Evolutionary conservation across 805 yeast genomes (phyloP).

Genomic region (Candida sithepensis): DNA sequence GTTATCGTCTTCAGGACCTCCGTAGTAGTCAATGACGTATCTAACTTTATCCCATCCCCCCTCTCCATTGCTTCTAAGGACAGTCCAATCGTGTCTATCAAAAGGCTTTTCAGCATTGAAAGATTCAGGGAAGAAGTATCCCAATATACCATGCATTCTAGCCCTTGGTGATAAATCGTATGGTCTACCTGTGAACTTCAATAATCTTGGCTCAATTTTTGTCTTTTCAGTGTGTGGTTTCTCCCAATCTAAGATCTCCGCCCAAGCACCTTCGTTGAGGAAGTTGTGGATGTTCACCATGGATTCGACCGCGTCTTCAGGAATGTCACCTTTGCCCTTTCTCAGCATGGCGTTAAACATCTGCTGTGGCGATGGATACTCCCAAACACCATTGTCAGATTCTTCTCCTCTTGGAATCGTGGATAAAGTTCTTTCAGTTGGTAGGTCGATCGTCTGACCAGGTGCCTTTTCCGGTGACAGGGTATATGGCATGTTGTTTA

Average conservation of each 20-base stretch:
- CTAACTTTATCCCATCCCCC: slow-evolving; percentile 69
- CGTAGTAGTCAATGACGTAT: slow-evolving; percentile 94
- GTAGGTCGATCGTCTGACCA: slow-evolving; percentile 74
- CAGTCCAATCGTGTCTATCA: slow-evolving; percentile 99
- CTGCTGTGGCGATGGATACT: slow-evolving; percentile 98
- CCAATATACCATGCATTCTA: slow-evolving; percentile 56
- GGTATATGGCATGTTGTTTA: slow-evolving; percentile 83
- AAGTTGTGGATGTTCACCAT: slow-evolving; percentile 98
- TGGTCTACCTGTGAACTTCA: slow-evolving; percentile 90
- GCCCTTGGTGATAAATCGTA: slow-evolving; percentile 87
- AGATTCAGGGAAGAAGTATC: slow-evolving; percentile 65
- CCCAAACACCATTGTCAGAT: slow-evolving; percentile 80
- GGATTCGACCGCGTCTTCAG: slow-evolving; percentile 91
- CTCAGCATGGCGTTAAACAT: slow-evolving; percentile 97
- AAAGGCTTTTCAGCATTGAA: slow-evolving; percentile 85
- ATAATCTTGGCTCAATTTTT: slow-evolving; percentile 65
- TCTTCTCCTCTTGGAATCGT: slow-evolving; percentile 80
- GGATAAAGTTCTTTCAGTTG: slow-evolving; percentile 80
- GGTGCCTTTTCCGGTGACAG: slow-evolving; percentile 66
- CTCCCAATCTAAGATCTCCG: slow-evolving; percentile 92
- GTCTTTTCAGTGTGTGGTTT: slow-evolving; percentile 55
- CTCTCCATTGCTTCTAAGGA: slow-evolving; percentile 57
- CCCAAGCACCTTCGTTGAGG: slow-evolving; percentile 97
- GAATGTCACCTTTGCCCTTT: slow-evolving; percentile 88
- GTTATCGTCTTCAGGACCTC: slow-evolving; percentile 80